phyloP scores from a whole-genome alignment of 768 basidiomycete genomes.

The Collybia mongolica region DNA sequence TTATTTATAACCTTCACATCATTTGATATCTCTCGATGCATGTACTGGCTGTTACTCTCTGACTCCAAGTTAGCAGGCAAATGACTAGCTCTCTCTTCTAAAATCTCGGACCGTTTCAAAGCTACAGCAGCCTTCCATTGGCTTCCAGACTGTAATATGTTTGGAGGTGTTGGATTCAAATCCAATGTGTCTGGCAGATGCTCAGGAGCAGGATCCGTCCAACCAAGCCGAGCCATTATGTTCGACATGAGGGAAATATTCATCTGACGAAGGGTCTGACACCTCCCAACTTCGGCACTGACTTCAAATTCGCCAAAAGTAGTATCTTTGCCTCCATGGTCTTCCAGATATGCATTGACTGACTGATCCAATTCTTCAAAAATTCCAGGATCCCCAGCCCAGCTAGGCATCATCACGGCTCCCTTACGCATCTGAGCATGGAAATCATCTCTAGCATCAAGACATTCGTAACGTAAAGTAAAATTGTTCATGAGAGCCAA shows the following conservation, averaged over 20 bases:
- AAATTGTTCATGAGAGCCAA: constrained; percentile 21
- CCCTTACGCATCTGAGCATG: constrained; percentile 13
- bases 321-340: not conserved
- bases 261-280: not conserved
- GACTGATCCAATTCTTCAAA: not conserved
- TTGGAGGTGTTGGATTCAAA: not conserved
- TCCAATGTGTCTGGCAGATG: not conserved
- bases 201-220: not conserved
- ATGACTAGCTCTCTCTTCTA: not conserved
- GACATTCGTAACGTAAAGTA: constrained; percentile 25
- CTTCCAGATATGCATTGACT: not conserved
- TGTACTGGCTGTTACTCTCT: no score
- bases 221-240: not conserved
- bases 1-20: constrained; percentile 7
- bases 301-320: not conserved
- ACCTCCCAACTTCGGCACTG: not conserved
- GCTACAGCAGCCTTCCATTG: not conserved
- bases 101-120: not conserved
- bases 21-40: not conserved
- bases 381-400: not conserved
- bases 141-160: not conserved
- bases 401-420: not conserved
- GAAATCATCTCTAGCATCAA: constrained; percentile 28
- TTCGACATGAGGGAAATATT: not conserved
- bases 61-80: no score